phyloP scores from a whole-genome alignment of 2,329 filamentous ascomycete species.

The Venturia oleaginea region DNA sequence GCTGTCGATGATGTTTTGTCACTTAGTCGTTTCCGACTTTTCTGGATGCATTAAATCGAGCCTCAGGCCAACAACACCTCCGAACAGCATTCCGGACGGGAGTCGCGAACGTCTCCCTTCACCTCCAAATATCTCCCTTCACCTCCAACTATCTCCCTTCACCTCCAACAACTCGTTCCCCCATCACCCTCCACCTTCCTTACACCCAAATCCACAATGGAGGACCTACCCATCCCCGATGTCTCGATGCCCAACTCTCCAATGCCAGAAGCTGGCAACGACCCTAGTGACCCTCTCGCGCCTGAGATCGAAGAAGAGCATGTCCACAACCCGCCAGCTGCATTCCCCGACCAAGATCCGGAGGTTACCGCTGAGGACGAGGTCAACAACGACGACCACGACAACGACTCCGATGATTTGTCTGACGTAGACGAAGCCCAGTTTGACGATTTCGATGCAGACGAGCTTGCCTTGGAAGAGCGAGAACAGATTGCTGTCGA shows the following conservation, averaged over 20 bases:
- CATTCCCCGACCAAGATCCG: constrained; percentile 7
- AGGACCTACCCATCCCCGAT: constrained; percentile 11
- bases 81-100: not conserved
- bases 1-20: not conserved
- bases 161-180: not conserved
- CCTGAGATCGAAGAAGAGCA: constrained; percentile 16
- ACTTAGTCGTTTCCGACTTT: not conserved
- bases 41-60: not conserved
- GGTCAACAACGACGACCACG: constrained; percentile 26
- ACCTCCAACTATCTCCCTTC: no score
- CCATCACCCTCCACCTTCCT: not conserved
- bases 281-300: constrained; percentile 13
- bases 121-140: no score
- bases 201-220: constrained; percentile 10
- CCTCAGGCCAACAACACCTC: not conserved
- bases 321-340: constrained; percentile 12
- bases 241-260: not conserved
- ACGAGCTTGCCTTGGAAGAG: constrained; percentile 47
- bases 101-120: not conserved
- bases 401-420: constrained; percentile 43
- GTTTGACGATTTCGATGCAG: constrained; percentile 55
- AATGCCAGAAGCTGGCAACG: constrained; percentile 12
- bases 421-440: constrained; percentile 57
- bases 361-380: constrained; percentile 9
- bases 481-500: constrained; percentile 50